Evolutionary conservation across 768 basidiomycete genomes (phyloP).

Genomic region (Russula sp.): DNA sequence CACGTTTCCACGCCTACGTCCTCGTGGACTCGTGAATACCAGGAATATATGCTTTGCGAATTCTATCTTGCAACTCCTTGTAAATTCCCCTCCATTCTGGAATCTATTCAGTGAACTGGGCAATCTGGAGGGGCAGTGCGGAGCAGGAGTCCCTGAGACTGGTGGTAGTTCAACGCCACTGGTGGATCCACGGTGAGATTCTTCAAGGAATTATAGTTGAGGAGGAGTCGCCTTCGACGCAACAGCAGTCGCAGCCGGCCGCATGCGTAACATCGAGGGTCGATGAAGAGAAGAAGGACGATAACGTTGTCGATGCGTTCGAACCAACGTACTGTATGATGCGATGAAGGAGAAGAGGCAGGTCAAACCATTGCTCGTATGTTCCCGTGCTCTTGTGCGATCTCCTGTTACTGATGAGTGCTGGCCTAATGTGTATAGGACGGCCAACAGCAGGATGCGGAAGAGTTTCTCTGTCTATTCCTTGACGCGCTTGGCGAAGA

Average conservation of each 20-base stretch:
- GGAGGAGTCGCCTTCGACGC: conserved; percentile 33
- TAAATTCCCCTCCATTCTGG: conserved; percentile 85
- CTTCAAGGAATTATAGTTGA: conserved; percentile 63
- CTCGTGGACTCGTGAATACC: conserved; percentile 85
- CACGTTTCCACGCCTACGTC: conserved; percentile 44
- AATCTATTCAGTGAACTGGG: conserved; percentile 71
- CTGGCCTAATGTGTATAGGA: conserved; percentile 11
- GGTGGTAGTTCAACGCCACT: conserved; percentile 46
- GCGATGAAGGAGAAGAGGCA: conserved; percentile 91
- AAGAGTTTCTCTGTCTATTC: neutral
- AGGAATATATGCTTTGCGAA: conserved; percentile 99
- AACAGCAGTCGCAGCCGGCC: conserved; percentile 10
- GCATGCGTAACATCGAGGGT: conserved; percentile 41
- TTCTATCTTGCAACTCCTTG: conserved; percentile 83
- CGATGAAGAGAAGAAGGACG: conserved; percentile 45
- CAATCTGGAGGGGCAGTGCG: conserved; percentile 41
- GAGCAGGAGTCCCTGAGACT: conserved; percentile 35
- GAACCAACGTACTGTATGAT: conserved; percentile 83
- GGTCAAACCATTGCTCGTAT: conserved; percentile 89
- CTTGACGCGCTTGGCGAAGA: neutral
- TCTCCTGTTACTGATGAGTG: neutral
- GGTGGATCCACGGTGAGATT: conserved; percentile 67
- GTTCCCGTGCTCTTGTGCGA: conserved; percentile 33
- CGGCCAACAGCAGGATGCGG: neutral
- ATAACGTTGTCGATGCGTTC: conserved; percentile 62